These are phyloP conservation scores for Alternaria incomplexa DNA, from an alignment of 2,329 filamentous ascomycete species.

Conservation along the genomic window DNA sequence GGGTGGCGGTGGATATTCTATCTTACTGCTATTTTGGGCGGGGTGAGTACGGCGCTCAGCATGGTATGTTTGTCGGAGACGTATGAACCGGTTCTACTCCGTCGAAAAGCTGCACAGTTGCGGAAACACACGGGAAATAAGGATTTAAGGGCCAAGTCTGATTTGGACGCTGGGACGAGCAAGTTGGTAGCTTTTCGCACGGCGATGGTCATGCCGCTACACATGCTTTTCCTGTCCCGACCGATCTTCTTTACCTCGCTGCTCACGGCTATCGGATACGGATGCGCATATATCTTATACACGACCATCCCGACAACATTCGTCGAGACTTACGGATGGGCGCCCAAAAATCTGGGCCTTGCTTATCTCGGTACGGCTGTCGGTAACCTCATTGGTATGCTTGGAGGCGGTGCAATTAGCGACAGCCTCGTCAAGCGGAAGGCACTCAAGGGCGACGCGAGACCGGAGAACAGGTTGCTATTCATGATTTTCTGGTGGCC, in stretches of 20 bases:
- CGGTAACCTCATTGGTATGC: conserved; percentile 41
- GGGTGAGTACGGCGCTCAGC: conserved; percentile 37
- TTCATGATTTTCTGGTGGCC: conserved; percentile 34
- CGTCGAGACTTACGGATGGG: conserved; percentile 24
- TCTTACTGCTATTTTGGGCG: conserved; percentile 6
- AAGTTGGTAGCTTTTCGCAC: conserved; percentile 44
- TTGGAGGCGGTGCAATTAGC: conserved; percentile 39
- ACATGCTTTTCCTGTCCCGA: conserved; percentile 58
- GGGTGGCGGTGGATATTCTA: conserved; percentile 27
- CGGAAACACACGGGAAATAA: conserved; percentile 37
- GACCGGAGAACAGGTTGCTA: conserved; percentile 19
- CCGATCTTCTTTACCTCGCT: conserved; percentile 58
- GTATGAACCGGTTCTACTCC: conserved; percentile 41
- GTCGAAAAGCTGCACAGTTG: conserved; percentile 38
- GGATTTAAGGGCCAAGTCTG: conserved; percentile 31
- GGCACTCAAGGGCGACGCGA: conserved; percentile 17
- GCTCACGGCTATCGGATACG: conserved; percentile 53
- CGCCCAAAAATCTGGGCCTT: conserved; percentile 23
- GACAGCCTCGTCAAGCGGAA: conserved; percentile 29
- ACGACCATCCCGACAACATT: conserved; percentile 33
- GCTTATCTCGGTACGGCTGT: conserved; percentile 33
- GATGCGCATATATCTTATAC: conserved; percentile 41
- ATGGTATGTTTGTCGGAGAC: conserved; percentile 37
- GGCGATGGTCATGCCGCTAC: conserved; percentile 55
- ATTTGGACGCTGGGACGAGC: conserved; percentile 38